Percentiles rank a stretch among this genome's conserved stretches.
Conservation (phyloP, 257 asterid genomes). For the Capsicum chinense region DNA sequence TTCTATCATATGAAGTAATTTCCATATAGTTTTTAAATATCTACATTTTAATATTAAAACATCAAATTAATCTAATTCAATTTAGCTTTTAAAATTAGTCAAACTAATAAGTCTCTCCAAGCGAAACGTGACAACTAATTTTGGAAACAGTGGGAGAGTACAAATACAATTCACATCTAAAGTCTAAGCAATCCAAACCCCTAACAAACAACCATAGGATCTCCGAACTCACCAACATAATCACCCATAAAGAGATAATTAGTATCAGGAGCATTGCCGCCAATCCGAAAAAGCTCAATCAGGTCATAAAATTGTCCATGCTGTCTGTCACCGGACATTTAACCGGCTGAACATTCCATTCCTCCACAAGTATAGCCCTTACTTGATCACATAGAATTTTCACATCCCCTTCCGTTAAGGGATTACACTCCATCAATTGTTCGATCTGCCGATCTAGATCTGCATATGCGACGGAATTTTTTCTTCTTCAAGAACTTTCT, state of each 20-base stretch:
- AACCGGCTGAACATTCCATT: slow-evolving; percentile 40
- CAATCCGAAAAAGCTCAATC: slow-evolving; percentile 42
- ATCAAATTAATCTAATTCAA: no score
- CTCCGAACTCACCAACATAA: slow-evolving; percentile 39
- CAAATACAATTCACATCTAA: neutral
- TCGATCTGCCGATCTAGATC: slow-evolving; percentile 44
- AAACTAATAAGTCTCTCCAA: no score
- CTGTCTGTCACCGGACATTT: slow-evolving; percentile 36
- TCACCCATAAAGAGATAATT: slow-evolving; percentile 46
- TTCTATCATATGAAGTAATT: no score
- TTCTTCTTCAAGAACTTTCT: neutral
- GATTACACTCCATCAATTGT: neutral
- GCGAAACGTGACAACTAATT: no score
- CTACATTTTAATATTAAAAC: no score
- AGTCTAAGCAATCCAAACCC: neutral
- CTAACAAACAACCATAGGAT: neutral
- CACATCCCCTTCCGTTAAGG: slow-evolving; percentile 39
- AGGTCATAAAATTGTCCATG: slow-evolving; percentile 41
- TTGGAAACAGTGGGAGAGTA: no score
- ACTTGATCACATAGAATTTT: slow-evolving; percentile 32
- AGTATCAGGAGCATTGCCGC: slow-evolving; percentile 43
- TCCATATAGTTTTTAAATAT: no score
- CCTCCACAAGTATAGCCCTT: slow-evolving; percentile 37
- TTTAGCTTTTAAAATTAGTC: no score
- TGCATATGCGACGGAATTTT: slow-evolving; percentile 36